Base-by-base conservation (phyloP, 1,284 basidiomycete genomes). In the Termitomyces sp. region DNA sequence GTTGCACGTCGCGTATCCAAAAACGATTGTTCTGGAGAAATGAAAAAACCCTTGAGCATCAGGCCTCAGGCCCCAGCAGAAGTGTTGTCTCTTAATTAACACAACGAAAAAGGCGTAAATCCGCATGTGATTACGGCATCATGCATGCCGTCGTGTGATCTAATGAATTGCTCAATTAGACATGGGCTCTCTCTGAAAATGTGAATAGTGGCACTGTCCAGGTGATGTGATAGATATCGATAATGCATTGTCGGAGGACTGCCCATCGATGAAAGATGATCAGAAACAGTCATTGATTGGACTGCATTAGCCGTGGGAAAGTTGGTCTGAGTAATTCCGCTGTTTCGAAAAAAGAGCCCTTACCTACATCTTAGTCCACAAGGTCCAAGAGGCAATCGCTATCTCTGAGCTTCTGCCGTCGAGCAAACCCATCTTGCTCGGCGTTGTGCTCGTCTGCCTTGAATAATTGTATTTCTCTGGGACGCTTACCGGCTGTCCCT, bases 401-500 rank as follows among this genome's bases (percentile, higher is more conserved):
- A 38, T 52, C 26, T 55, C 53, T 39, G 51, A 51, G 44, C 52
- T 52, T 34, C 24, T n/a, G 38, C 55, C 52, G 55, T 61, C 57
- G 59, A 40, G 57, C 48, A 28, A n/a, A 48, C 44, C 34, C 52
- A 43, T 54, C 40, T 42, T 53, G 54, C 57, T 62, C 54, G 55
- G 52, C 53, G 52, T 46, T 52, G 45, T 53, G 17, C 52, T 54
- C 46, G 36, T 52, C 30, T 42, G 43, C 52, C 31, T 57, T 38
- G 26, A 9, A 38, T n/a, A 17, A 38, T 38, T 4, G 5, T 36
- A 5, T 38, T 26, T 58, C 48, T 38, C 47, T 64, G 70, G 71
- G 69, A 68, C 70, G 65, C 67, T 63, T 44, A n/a, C 54, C 52
- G 55, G 69, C 65, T 59, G 65, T 73, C 73, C 69, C 70, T 67